phyloP scores from a whole-genome alignment of 2,329 filamentous ascomycete species.

The Sclerotinia glacialis region DNA sequence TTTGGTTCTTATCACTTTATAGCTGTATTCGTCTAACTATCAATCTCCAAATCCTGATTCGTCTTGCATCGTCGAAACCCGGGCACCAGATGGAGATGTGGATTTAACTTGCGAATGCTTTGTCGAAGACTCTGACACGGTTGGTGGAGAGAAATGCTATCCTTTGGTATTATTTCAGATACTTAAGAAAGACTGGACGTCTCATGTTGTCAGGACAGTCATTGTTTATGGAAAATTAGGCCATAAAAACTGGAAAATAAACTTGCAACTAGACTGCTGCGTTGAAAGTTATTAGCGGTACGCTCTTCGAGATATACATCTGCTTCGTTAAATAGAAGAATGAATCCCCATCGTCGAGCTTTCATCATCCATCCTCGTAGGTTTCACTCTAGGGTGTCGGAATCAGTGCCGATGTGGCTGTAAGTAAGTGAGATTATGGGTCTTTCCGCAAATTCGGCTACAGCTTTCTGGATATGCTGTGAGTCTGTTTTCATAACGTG shows the following conservation, averaged over 20 bases:
- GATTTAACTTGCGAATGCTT: too few relatives aligned
- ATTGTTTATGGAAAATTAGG: neutral
- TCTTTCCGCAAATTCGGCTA: neutral
- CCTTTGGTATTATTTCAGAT: neutral
- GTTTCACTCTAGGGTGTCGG: conserved; percentile 68
- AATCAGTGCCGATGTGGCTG: conserved; percentile 63
- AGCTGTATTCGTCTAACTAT: too few relatives aligned
- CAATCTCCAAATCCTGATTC: neutral
- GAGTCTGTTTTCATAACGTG: too few relatives aligned
- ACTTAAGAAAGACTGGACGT: neutral
- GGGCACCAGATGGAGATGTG: too few relatives aligned
- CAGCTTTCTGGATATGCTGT: neutral
- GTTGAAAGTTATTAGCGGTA: conserved; percentile 76
- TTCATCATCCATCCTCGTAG: conserved; percentile 81
- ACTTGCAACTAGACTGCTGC: conserved; percentile 81
- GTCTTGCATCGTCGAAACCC: too few relatives aligned
- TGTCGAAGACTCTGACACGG: too few relatives aligned
- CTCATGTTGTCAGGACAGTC: fast-evolving
- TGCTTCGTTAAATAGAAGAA: conserved; percentile 80
- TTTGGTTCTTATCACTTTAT: too few relatives aligned
- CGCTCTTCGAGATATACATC: conserved; percentile 81
- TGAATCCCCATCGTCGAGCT: conserved; percentile 80
- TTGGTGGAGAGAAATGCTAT: too few relatives aligned
- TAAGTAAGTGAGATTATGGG: neutral
- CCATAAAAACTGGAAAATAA: conserved; percentile 52